These are phyloP conservation scores for Clonostachys sp. DNA, from an alignment of 2,329 filamentous ascomycete genomes.

Conservation along the genomic window DNA sequence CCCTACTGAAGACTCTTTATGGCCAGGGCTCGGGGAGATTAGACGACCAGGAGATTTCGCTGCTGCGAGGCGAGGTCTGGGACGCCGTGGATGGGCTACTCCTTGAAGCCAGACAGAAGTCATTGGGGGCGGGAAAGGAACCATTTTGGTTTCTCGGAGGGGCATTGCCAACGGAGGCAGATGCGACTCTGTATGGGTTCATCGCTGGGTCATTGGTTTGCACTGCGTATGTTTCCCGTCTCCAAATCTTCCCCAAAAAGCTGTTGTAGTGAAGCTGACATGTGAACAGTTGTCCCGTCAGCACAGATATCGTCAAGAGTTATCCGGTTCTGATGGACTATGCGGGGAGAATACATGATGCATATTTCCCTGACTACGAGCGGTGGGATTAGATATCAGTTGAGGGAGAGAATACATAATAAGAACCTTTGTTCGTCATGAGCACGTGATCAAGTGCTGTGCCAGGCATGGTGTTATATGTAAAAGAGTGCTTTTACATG, in stretches of 20 bases:
- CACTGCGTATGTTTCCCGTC: slow-evolving; percentile 39
- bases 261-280: background rate
- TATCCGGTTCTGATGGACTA: slow-evolving; percentile 50
- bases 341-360: slow-evolving; percentile 47
- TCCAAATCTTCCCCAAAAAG: background rate
- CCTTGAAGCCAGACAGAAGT: slow-evolving; percentile 15
- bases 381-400: slow-evolving; percentile 14
- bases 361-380: slow-evolving; percentile 55
- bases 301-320: slow-evolving; percentile 32
- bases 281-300: slow-evolving; percentile 38
- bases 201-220: slow-evolving; percentile 45
- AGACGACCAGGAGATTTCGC: slow-evolving; percentile 39
- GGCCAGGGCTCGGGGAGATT: slow-evolving; percentile 53
- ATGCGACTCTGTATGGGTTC: slow-evolving; percentile 54
- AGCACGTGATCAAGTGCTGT: too few species aligned
- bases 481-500: too few species aligned
- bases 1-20: slow-evolving; percentile 34
- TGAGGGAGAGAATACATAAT: too few species aligned
- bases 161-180: slow-evolving; percentile 48
- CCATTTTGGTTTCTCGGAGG: slow-evolving; percentile 57
- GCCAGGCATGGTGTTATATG: too few species aligned
- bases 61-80: slow-evolving; percentile 48
- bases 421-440: too few species aligned
- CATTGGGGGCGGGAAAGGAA: slow-evolving; percentile 2
- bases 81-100: slow-evolving; percentile 40